Conservation (phyloP, 352 stramenopile genomes). For the Phytopythium boreale region DNA sequence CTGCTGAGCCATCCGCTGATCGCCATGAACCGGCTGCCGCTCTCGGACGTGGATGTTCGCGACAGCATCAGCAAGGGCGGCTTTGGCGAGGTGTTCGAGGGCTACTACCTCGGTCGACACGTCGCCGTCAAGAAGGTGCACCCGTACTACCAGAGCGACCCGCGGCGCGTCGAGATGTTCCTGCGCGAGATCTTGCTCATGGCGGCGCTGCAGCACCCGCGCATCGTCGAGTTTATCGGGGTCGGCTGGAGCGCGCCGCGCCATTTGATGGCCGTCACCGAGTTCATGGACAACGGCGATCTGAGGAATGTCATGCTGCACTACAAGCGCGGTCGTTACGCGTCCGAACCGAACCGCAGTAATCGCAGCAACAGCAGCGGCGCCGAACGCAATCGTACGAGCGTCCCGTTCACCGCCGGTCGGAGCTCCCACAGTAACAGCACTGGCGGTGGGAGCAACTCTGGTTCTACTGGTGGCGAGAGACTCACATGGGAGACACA, state of each 20-base stretch:
- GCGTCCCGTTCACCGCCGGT: conserved; percentile 8
- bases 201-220: conserved; percentile 42
- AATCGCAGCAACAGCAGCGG: conserved; percentile 6
- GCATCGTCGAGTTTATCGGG: conserved; percentile 66
- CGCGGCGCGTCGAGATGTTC: conserved; percentile 50
- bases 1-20: conserved; percentile 25
- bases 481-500: conserved; percentile 5
- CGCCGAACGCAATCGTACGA: not conserved
- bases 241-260: conserved; percentile 48
- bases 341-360: conserved; percentile 22
- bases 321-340: conserved; percentile 38
- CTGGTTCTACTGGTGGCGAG: not conserved
- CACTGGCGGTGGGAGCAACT: not conserved
- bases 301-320: conserved; percentile 48
- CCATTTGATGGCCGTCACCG: conserved; percentile 52
- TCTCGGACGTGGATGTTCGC: conserved; percentile 17
- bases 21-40: conserved; percentile 20
- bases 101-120: conserved; percentile 29
- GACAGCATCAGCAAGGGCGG: conserved; percentile 33
- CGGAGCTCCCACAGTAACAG: conserved; percentile 3
- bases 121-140: conserved; percentile 49
- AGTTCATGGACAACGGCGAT: conserved; percentile 69
- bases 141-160: conserved; percentile 23
- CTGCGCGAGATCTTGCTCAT: conserved; percentile 57
- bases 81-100: conserved; percentile 40